phyloP scores from a whole-genome alignment of 352 stramenopile genomes.

The Phytopythium helicoides region DNA sequence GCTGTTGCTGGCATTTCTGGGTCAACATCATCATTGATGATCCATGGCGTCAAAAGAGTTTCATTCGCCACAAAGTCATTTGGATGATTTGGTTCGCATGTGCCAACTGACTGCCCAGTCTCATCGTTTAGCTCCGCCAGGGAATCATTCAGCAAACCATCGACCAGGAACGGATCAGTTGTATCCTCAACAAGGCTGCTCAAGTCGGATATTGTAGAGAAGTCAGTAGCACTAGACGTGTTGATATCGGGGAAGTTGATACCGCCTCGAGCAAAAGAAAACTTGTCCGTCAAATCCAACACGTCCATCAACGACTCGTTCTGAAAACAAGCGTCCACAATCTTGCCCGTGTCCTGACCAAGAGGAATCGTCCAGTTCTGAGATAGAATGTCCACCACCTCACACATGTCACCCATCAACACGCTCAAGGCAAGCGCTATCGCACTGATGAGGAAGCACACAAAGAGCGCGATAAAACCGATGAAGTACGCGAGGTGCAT shows the following conservation, averaged over 20 bases:
- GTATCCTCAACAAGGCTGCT: background rate
- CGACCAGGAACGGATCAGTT: background rate
- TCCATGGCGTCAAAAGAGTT: background rate
- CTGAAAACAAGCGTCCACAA: slow-evolving; percentile 58
- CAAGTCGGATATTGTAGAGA: slow-evolving; percentile 24
- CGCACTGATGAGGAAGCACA: slow-evolving; percentile 60
- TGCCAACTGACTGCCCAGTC: slow-evolving; percentile 1
- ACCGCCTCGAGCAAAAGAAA: slow-evolving; percentile 54
- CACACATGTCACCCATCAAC: slow-evolving; percentile 56
- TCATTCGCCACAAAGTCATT: slow-evolving; percentile 21
- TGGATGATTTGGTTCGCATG: slow-evolving; percentile 16
- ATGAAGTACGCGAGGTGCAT: slow-evolving; percentile 76
- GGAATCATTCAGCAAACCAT: background rate
- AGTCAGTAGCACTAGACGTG: slow-evolving; percentile 37
- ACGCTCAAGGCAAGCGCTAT: slow-evolving; percentile 57
- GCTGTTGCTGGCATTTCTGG: too few species aligned
- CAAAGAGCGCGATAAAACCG: slow-evolving; percentile 59
- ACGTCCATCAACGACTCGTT: slow-evolving; percentile 60
- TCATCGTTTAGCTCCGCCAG: background rate
- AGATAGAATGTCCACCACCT: slow-evolving; percentile 42
- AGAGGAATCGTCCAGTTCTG: slow-evolving; percentile 58
- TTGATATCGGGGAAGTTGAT: slow-evolving; percentile 48
- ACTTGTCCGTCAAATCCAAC: slow-evolving; percentile 48
- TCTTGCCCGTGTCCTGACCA: slow-evolving; percentile 37
- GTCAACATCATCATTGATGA: too few species aligned